Conservation (phyloP, 805 yeast genomes). For the Komagataella pastoris region DNA sequence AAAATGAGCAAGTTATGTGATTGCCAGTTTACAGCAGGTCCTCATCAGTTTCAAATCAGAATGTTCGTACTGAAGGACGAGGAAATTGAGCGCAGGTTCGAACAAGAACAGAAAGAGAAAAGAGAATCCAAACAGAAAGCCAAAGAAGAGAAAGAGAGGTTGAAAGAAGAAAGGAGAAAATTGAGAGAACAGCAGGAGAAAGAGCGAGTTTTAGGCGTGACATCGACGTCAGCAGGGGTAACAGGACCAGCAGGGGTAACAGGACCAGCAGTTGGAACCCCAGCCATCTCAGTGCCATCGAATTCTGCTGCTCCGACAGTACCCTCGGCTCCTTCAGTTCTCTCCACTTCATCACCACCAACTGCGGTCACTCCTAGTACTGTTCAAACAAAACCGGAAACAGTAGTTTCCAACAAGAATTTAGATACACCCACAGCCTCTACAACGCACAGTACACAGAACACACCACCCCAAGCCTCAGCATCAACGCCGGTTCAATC, state of each 20-base stretch:
- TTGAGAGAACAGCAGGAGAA: constrained; percentile 1
- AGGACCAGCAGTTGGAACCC: not conserved
- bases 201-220: not conserved
- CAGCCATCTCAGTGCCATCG: not conserved
- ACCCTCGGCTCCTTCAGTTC: not conserved
- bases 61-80: constrained; percentile 82
- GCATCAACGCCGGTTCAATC: not conserved
- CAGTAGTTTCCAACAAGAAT: not conserved
- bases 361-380: not conserved
- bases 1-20: constrained; percentile 84
- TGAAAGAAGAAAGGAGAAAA: constrained; percentile 4
- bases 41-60: constrained; percentile 68
- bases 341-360: not conserved
- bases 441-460: not conserved
- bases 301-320: not conserved
- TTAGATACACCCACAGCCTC: not conserved
- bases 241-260: not conserved
- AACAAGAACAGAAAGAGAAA: constrained; percentile 18
- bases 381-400: not conserved
- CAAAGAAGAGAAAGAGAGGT: constrained; percentile 6
- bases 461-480: no score
- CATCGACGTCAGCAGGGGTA: not conserved
- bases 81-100: constrained; percentile 33
- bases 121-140: constrained; percentile 10
- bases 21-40: constrained; percentile 60